A percentile compares a stretch with the other conserved stretches of the same genome.
Evolutionary conservation across 169 alveolate genomes (phyloP).

Genomic region (Theileria orientalis): DNA sequence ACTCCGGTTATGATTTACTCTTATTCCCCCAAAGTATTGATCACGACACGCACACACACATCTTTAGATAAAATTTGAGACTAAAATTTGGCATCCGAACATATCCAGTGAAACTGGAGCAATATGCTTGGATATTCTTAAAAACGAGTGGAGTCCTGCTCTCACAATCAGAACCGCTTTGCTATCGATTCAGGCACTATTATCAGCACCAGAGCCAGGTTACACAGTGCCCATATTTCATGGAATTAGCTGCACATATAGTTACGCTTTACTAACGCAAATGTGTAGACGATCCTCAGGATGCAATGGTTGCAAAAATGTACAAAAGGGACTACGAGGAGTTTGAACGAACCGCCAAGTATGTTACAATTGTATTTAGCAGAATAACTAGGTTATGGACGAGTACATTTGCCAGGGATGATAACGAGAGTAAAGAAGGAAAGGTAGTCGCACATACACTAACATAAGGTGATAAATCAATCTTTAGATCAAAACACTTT

Average conservation of each 20-base stretch:
- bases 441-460: too few species aligned
- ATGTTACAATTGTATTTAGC: background rate
- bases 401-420: constrained; percentile 70
- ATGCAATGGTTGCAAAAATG: constrained; percentile 89
- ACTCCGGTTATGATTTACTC: too few species aligned
- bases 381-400: constrained; percentile 71
- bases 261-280: too few species aligned
- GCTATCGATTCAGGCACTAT: constrained; percentile 85
- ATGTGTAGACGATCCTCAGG: constrained; percentile 83
- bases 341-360: constrained; percentile 81
- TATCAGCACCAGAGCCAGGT: constrained; percentile 86
- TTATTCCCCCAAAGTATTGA: background rate
- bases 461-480: background rate
- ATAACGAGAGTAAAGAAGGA: constrained; percentile 51
- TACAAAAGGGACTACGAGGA: constrained; percentile 71
- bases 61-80: constrained; percentile 88
- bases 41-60: background rate
- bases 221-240: background rate
- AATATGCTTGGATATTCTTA: constrained; percentile 92
- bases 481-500: constrained; percentile 61
- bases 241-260: background rate
- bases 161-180: constrained; percentile 92
- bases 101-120: constrained; percentile 93
- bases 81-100: constrained; percentile 97
- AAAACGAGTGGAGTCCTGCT: constrained; percentile 98